phyloP scores from a whole-genome alignment of 2,329 filamentous ascomycete genomes.

The Fusarium floridanum region DNA sequence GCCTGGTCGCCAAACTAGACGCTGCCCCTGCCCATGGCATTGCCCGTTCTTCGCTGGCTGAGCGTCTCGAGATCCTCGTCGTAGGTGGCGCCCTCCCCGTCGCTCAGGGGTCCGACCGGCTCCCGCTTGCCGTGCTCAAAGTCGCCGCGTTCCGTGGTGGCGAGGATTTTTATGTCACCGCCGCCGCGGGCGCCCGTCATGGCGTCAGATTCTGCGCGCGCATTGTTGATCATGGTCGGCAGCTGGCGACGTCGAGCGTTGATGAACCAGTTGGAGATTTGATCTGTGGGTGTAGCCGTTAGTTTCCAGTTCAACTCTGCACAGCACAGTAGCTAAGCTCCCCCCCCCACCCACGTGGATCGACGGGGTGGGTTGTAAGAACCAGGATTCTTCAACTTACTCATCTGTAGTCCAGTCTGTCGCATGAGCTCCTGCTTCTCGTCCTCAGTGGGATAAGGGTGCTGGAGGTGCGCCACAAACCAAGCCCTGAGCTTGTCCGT shows the following conservation, averaged over 20 bases:
- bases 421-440: slow-evolving; percentile 87
- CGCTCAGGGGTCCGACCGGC: slow-evolving; percentile 57
- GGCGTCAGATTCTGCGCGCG: slow-evolving; percentile 64
- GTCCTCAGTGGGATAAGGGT: slow-evolving; percentile 89
- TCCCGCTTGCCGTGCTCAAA: slow-evolving; percentile 55
- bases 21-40: slow-evolving; percentile 60
- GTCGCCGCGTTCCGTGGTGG: slow-evolving; percentile 55
- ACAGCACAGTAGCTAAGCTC: not conserved
- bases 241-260: slow-evolving; percentile 78
- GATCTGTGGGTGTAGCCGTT: slow-evolving; percentile 58
- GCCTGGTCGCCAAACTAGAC: slow-evolving; percentile 48
- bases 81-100: slow-evolving; percentile 60
- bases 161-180: slow-evolving; percentile 54
- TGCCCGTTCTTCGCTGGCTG: slow-evolving; percentile 48
- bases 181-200: slow-evolving; percentile 53
- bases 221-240: slow-evolving; percentile 70
- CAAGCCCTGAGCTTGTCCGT: slow-evolving; percentile 85
- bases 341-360: not conserved
- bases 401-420: slow-evolving; percentile 82
- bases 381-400: slow-evolving; percentile 61
- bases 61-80: slow-evolving; percentile 58
- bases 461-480: slow-evolving; percentile 82
- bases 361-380: not conserved
- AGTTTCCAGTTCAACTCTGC: slow-evolving; percentile 13
- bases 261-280: slow-evolving; percentile 87